Percentiles rank a stretch among this genome's conserved stretches.
phyloP scores from a whole-genome alignment of 371 early-diverging fungal species.

The Apophysomyces sp. region DNA sequence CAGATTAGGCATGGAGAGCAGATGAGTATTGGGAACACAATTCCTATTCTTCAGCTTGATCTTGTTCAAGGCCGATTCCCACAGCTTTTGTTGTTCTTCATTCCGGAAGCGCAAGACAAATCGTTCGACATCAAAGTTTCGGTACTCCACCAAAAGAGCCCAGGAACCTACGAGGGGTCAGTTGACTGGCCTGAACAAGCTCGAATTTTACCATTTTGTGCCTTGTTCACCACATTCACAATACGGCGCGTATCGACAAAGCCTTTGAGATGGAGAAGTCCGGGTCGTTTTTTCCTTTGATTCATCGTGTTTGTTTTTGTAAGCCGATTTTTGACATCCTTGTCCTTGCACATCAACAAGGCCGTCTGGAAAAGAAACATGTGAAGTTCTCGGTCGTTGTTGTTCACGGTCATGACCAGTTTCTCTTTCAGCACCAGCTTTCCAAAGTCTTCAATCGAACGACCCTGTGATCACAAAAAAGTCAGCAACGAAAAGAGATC shows the following conservation, averaged over 20 bases:
- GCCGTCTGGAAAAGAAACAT: constrained; percentile 90
- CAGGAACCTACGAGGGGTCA: constrained; percentile 31
- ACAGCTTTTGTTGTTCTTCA: constrained; percentile 87
- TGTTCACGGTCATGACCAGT: constrained; percentile 73
- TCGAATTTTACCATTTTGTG: constrained; percentile 8
- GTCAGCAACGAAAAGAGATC: background rate
- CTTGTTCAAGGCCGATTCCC: constrained; percentile 75
- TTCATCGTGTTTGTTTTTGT: constrained; percentile 47
- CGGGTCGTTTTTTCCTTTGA: constrained; percentile 47
- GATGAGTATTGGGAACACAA: constrained; percentile 20
- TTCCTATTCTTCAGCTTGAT: constrained; percentile 27
- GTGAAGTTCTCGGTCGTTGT: constrained; percentile 73
- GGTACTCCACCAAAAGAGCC: constrained; percentile 72
- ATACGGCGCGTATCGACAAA: constrained; percentile 28
- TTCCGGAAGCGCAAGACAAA: constrained; percentile 85
- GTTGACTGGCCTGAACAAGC: background rate
- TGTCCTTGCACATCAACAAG: constrained; percentile 84
- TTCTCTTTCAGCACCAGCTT: constrained; percentile 80
- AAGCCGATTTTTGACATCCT: constrained; percentile 42
- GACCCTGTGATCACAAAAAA: constrained; percentile 9
- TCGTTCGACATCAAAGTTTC: constrained; percentile 71
- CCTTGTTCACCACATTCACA: constrained; percentile 21
- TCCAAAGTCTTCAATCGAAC: constrained; percentile 67
- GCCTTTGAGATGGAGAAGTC: constrained; percentile 75
- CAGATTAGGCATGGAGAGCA: constrained; percentile 32